Evolutionary conservation across 2,329 filamentous ascomycete genomes (phyloP).

Genomic region (Tolypocladium ovalisporum): DNA sequence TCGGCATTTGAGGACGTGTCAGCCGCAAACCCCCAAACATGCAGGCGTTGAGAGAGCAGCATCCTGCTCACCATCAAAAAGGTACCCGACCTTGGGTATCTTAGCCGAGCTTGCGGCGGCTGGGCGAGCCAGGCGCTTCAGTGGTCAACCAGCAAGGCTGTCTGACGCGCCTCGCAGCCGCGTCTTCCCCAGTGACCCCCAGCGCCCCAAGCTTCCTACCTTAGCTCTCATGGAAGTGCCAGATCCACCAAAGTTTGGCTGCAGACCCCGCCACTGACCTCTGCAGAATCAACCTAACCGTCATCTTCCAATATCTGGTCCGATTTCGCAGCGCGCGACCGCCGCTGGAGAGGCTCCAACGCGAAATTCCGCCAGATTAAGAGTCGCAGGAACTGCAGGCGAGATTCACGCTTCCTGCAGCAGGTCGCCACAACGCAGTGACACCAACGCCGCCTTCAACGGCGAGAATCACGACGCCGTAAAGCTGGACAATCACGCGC

Average conservation of each 20-base stretch:
- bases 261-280: conserved; percentile 4
- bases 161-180: background rate
- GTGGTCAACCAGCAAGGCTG: background rate
- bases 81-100: no score
- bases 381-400: background rate
- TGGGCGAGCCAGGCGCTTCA: no score
- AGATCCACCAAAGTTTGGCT: background rate
- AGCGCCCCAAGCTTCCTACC: background rate
- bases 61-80: no score
- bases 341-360: conserved; percentile 1
- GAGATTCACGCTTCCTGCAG: background rate
- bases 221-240: background rate
- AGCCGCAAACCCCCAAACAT: no score
- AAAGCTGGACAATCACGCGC: conserved; percentile 17
- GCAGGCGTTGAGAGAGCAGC: no score
- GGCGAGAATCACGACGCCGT: conserved; percentile 1
- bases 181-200: background rate
- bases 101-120: no score
- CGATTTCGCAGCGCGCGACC: conserved; percentile 1
- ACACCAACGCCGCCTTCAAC: background rate
- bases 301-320: conserved; percentile 1
- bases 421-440: background rate
- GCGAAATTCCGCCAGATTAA: background rate
- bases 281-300: conserved; percentile 7
- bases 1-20: background rate